phyloP scores from a whole-genome alignment of 495 filamentous ascomycete species.

The Penicillium canariense region DNA sequence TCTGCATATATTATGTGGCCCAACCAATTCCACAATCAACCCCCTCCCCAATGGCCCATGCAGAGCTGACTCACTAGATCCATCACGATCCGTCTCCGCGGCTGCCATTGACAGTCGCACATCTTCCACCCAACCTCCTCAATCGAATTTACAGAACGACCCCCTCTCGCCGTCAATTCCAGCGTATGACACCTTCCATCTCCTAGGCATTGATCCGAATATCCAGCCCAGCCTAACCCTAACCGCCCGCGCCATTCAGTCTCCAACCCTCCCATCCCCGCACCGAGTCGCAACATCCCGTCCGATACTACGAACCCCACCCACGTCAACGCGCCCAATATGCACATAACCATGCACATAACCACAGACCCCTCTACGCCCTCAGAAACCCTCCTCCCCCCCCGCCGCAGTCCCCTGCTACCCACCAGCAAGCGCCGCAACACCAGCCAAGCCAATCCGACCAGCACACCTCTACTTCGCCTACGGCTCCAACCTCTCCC shows the following conservation, averaged over 20 bases:
- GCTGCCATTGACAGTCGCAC: not conserved
- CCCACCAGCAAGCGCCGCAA: constrained; percentile 8
- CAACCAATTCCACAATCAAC: no score
- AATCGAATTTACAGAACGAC: not conserved
- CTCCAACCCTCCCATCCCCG: constrained; percentile 1
- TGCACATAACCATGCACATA: constrained; percentile 9
- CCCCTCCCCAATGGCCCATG: not conserved
- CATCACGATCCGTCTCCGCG: not conserved
- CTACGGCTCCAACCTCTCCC: constrained; percentile 72
- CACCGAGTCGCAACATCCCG: not conserved
- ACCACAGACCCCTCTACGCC: not conserved
- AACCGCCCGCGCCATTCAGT: not conserved
- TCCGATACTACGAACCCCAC: no score
- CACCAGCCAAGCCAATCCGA: not conserved
- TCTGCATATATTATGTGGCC: not conserved
- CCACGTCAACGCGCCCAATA: not conserved
- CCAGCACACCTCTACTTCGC: constrained; percentile 63
- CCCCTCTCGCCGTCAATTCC: no score
- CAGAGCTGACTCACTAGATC: not conserved
- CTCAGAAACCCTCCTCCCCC: constrained; percentile 9
- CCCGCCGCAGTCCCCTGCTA: not conserved
- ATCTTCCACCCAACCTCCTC: not conserved
- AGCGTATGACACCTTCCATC: no score
- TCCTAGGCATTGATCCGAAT: no score
- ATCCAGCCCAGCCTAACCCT: not conserved